phyloP scores from a whole-genome alignment of 192 early-diverging fungal genomes.

The Physocladia obscura region DNA sequence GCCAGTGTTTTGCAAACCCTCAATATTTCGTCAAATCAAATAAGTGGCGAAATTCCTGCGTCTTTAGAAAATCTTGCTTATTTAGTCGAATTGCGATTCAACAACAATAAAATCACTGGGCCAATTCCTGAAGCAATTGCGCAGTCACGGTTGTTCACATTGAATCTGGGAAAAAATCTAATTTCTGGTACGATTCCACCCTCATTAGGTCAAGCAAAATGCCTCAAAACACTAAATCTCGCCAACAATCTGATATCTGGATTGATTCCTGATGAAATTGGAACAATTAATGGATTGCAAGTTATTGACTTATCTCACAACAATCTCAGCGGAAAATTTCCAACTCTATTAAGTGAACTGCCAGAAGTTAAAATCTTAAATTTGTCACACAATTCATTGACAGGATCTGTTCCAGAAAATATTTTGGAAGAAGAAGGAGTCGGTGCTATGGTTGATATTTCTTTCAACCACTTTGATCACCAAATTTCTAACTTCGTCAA shows the following conservation, averaged over 20 bases:
- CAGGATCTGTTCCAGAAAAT: too few relatives aligned
- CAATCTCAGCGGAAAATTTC: neutral
- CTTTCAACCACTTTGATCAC: too few relatives aligned
- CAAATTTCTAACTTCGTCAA: too few relatives aligned
- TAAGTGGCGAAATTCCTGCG: neutral
- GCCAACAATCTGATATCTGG: neutral
- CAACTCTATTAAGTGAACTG: too few relatives aligned
- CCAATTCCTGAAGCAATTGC: neutral
- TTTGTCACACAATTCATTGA: too few relatives aligned
- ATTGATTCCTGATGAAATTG: neutral
- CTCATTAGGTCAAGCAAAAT: neutral
- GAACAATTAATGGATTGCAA: neutral
- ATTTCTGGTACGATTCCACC: neutral
- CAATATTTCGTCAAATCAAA: neutral
- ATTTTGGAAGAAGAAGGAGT: too few relatives aligned
- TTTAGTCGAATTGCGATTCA: neutral
- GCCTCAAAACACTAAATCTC: neutral
- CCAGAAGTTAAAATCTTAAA: too few relatives aligned
- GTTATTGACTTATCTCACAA: neutral
- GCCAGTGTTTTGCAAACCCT: neutral
- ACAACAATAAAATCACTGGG: neutral
- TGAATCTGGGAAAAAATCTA: neutral
- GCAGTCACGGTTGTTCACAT: neutral
- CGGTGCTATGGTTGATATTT: too few relatives aligned
- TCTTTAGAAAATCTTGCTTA: neutral